phyloP scores from a whole-genome alignment of 177 flowering plant genomes.

The Vitis hybrid region DNA sequence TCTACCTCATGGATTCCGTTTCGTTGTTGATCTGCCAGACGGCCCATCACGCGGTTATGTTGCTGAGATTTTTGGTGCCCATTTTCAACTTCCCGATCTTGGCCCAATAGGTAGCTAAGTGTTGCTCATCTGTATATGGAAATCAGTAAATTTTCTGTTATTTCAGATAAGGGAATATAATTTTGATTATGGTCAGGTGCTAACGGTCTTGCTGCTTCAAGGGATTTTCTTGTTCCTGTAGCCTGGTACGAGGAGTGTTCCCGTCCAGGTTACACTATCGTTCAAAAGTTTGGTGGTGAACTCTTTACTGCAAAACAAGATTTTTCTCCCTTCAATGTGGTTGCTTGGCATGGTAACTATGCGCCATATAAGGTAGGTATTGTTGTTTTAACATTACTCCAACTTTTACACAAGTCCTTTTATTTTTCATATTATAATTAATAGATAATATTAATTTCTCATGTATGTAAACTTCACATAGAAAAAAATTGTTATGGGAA shows the following conservation, averaged over 20 bases:
- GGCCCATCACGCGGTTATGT: conserved; percentile 94
- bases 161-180: background rate
- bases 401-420: background rate
- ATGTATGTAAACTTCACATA: no score
- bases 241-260: conserved; percentile 71
- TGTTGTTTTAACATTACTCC: background rate
- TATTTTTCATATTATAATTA: background rate
- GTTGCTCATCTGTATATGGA: background rate
- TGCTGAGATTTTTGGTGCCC: conserved; percentile 86
- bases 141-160: background rate
- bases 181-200: conserved; percentile 55
- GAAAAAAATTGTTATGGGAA: background rate
- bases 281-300: conserved; percentile 94
- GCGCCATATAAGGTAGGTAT: conserved; percentile 80
- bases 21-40: conserved; percentile 71
- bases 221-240: conserved; percentile 84
- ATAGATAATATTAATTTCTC: no score
- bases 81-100: conserved; percentile 94
- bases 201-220: conserved; percentile 91
- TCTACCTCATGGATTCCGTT: conserved; percentile 92
- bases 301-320: conserved; percentile 91
- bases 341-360: conserved; percentile 98
- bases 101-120: conserved; percentile 80
- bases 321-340: conserved; percentile 96
- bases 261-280: conserved; percentile 63